A percentile compares a stretch with the other conserved stretches of the same genome.
phyloP scores from a whole-genome alignment of 805 yeast species.

The Pichia kluyveri region DNA sequence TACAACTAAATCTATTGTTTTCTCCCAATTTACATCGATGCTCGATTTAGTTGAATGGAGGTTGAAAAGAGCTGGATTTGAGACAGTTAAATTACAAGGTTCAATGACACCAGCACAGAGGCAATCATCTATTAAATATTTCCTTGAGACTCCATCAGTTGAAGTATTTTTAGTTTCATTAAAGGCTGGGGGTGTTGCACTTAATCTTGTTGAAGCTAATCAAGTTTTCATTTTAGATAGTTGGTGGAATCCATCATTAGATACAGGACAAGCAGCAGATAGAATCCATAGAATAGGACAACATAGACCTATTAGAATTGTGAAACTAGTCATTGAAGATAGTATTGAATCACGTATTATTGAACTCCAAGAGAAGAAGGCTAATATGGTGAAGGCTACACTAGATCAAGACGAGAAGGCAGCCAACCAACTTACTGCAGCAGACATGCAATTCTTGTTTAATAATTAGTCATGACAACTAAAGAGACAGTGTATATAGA shows the following conservation, averaged over 20 bases:
- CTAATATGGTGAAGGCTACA: conserved; percentile 96
- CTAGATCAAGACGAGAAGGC: conserved; percentile 90
- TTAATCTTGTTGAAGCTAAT: conserved; percentile 92
- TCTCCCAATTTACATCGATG: conserved; percentile 87
- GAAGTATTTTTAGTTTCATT: conserved; percentile 91
- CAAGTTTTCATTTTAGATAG: conserved; percentile 95
- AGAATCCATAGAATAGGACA: conserved; percentile 98
- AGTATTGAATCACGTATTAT: conserved; percentile 94
- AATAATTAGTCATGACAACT: conserved; percentile 41
- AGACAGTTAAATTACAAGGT: conserved; percentile 90
- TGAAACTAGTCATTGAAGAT: conserved; percentile 90
- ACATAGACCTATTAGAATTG: conserved; percentile 85
- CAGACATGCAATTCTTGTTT: conserved; percentile 90
- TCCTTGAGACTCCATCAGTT: conserved; percentile 86
- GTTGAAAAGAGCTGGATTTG: conserved; percentile 86
- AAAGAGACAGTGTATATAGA: not conserved
- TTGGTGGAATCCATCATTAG: conserved; percentile 99
- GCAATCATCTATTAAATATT: conserved; percentile 81
- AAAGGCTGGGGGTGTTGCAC: conserved; percentile 98
- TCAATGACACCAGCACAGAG: conserved; percentile 95
- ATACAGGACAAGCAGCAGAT: conserved; percentile 93
- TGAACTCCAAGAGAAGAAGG: conserved; percentile 94
- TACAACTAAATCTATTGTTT: conserved; percentile 92
- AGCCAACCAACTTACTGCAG: conserved; percentile 79
- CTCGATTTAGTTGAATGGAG: conserved; percentile 95